Percentiles rank a stretch among this genome's conserved stretches.
Conservation (phyloP, 768 basidiomycete species). For the Tremella fuciformis region DNA sequence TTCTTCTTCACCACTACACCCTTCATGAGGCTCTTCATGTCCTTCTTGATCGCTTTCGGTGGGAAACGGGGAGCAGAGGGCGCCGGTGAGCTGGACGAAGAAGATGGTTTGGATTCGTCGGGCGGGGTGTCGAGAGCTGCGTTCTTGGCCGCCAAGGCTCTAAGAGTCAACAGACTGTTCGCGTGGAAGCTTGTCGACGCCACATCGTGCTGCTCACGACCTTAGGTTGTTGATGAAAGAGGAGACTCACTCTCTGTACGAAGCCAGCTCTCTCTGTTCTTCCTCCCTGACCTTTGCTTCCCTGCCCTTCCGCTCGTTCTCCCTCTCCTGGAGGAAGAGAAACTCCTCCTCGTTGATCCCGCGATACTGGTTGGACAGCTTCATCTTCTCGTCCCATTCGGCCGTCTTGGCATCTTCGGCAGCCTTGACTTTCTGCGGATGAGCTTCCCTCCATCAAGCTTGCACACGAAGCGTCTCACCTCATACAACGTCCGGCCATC, state of each 20-base stretch:
- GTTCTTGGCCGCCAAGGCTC: constrained; percentile 30
- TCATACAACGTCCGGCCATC: constrained; percentile 53
- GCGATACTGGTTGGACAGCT: constrained; percentile 54
- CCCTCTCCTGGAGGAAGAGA: constrained; percentile 49
- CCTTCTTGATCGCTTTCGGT: constrained; percentile 43
- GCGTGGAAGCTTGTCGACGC: too few species aligned
- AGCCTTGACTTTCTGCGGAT: constrained; percentile 5
- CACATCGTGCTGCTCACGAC: too few species aligned
- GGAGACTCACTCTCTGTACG: constrained; percentile 47
- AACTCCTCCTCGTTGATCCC: constrained; percentile 54
- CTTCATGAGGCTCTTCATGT: constrained; percentile 48
- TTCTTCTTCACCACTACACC: constrained; percentile 52
- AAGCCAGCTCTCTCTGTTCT: constrained; percentile 47
- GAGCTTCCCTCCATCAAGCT: neutral
- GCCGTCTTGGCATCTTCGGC: constrained; percentile 47
- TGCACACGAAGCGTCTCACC: constrained; percentile 31
- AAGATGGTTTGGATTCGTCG: constrained; percentile 1
- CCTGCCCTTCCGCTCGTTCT: constrained; percentile 37
- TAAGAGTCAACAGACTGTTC: too few species aligned
- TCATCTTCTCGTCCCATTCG: constrained; percentile 55
- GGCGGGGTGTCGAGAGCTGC: constrained; percentile 2
- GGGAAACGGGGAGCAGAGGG: constrained; percentile 18
- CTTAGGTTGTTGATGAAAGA: neutral
- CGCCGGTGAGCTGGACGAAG: constrained; percentile 11
- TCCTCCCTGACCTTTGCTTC: constrained; percentile 35